These are phyloP conservation scores for Aspergillus alliaceus DNA, from an alignment of 2,329 filamentous ascomycete genomes.

Conservation along the genomic window DNA sequence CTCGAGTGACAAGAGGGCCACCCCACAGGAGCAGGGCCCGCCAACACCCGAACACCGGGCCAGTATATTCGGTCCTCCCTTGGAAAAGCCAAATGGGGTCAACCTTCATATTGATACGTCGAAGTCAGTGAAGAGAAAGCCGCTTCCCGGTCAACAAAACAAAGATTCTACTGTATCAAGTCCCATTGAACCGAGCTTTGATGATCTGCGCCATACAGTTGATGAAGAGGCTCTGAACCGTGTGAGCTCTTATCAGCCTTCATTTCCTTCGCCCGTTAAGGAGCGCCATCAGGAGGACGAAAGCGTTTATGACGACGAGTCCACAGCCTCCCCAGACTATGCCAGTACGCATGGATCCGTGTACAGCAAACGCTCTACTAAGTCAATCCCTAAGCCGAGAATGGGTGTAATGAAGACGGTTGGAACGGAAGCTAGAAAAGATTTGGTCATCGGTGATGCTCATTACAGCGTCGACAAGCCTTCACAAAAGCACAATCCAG, in stretches of 20 bases:
- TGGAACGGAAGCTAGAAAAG: slow-evolving; percentile 53
- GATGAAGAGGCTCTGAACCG: slow-evolving; percentile 53
- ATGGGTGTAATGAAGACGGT: slow-evolving; percentile 79
- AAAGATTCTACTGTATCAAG: slow-evolving; percentile 17
- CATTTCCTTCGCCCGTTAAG: slow-evolving; percentile 27
- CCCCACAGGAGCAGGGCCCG: slow-evolving; percentile 27
- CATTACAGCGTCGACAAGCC: slow-evolving; percentile 41
- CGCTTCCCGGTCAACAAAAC: slow-evolving; percentile 45
- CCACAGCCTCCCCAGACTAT: slow-evolving; percentile 71
- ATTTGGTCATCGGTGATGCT: slow-evolving; percentile 49
- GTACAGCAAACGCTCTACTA: slow-evolving; percentile 41
- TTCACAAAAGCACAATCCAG: slow-evolving; percentile 41
- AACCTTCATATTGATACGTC: slow-evolving; percentile 38
- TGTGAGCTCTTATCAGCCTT: slow-evolving; percentile 37
- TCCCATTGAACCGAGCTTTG: slow-evolving; percentile 36
- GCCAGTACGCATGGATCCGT: slow-evolving; percentile 66
- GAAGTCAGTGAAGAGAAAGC: slow-evolving; percentile 54
- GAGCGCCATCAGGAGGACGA: slow-evolving; percentile 35
- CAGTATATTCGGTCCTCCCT: slow-evolving; percentile 5
- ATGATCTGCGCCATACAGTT: slow-evolving; percentile 44
- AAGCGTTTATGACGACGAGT: slow-evolving; percentile 60
- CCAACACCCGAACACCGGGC: slow-evolving; percentile 17
- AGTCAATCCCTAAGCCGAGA: slow-evolving; percentile 59
- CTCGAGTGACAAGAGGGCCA: slow-evolving; percentile 15
- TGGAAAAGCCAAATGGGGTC: slow-evolving; percentile 6